Conservation (phyloP, 1,284 basidiomycete genomes). For the Moesziomyces globuligerus region DNA sequence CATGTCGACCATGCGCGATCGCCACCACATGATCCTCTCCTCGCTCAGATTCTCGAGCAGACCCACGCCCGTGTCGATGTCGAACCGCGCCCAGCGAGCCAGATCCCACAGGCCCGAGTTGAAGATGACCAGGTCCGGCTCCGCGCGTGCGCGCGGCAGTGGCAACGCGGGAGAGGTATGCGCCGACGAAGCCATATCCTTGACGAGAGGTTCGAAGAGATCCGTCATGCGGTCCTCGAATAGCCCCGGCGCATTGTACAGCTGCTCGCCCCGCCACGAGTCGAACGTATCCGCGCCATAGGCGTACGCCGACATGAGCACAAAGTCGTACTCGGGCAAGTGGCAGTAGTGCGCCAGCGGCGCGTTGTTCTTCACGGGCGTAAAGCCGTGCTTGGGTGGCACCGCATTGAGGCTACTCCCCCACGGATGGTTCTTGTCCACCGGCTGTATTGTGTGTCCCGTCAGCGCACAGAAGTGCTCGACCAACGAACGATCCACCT, state of each 20-base stretch:
- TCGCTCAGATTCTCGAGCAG: constrained; percentile 60
- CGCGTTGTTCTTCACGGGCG: constrained; percentile 51
- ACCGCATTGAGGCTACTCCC: constrained; percentile 51
- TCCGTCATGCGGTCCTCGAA: constrained; percentile 67
- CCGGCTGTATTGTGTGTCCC: constrained; percentile 60
- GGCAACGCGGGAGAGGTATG: constrained; percentile 40
- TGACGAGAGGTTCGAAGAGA: constrained; percentile 63
- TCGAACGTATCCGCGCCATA: constrained; percentile 68
- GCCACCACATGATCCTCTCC: constrained; percentile 67
- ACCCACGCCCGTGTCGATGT: constrained; percentile 53
- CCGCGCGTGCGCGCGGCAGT: constrained; percentile 43
- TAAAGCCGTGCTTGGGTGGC: constrained; percentile 40
- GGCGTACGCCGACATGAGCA: constrained; percentile 67
- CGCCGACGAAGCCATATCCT: constrained; percentile 18
- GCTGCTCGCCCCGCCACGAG: constrained; percentile 62
- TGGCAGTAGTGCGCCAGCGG: constrained; percentile 68
- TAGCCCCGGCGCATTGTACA: constrained; percentile 65
- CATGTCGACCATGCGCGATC: constrained; percentile 63
- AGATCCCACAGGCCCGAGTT: constrained; percentile 68
- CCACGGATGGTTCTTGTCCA: constrained; percentile 65
- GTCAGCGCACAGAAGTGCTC: constrained; percentile 67
- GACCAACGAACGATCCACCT: constrained; percentile 67
- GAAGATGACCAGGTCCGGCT: constrained; percentile 67
- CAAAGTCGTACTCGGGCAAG: constrained; percentile 66
- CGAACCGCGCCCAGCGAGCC: constrained; percentile 67